These are phyloP conservation scores for Verticillium dahliae DNA, from an alignment of 2,329 filamentous ascomycete genomes.

Conservation along the genomic window DNA sequence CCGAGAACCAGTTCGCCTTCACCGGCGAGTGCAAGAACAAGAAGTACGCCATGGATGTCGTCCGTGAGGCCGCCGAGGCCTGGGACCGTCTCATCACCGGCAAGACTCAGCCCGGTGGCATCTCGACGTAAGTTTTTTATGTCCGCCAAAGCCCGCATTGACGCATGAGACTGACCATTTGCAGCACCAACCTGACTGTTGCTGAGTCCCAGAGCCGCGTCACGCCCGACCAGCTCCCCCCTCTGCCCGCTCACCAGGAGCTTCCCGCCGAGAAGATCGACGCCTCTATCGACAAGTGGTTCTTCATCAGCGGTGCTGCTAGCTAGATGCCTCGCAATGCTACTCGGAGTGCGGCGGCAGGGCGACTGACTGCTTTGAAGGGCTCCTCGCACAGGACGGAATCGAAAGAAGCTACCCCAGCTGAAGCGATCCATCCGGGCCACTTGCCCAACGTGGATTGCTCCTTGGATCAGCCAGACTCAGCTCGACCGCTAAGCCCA, in stretches of 20 bases:
- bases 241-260: constrained; percentile 74
- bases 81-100: constrained; percentile 95
- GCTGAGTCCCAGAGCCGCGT: constrained; percentile 67
- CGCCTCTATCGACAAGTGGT: constrained; percentile 98
- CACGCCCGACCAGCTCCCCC: constrained; percentile 62
- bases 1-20: constrained; percentile 99
- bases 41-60: constrained; percentile 94
- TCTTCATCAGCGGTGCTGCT: constrained; percentile 98
- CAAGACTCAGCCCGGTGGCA: constrained; percentile 70
- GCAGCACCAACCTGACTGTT: constrained; percentile 77
- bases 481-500: not conserved
- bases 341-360: not conserved
- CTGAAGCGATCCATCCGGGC: not conserved
- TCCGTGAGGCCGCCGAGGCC: constrained; percentile 92
- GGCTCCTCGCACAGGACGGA: not conserved
- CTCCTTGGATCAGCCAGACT: not conserved
- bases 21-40: constrained; percentile 99
- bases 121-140: constrained; percentile 65
- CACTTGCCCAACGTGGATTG: not conserved
- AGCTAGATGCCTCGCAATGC: constrained; percentile 24
- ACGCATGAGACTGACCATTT: constrained; percentile 19
- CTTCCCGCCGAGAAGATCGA: constrained; percentile 84
- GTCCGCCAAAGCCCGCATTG: not conserved
- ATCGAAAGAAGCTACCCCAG: not conserved
- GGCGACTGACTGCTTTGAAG: not conserved